Conservation (phyloP, 495 filamentous ascomycete species). For the Sabuloglossum arenarium region DNA sequence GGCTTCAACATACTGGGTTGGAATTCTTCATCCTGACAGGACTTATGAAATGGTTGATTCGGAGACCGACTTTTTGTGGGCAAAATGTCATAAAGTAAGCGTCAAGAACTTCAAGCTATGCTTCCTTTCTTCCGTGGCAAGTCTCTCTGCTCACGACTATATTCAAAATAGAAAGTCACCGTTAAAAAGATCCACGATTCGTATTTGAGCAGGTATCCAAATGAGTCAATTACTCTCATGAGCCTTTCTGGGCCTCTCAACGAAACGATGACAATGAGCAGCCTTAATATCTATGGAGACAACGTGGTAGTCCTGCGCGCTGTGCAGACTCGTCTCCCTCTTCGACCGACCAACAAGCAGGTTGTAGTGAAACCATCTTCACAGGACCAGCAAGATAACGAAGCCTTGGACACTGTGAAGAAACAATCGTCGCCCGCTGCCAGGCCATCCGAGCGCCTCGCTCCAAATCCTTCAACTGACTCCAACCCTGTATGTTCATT, state of each 20-base stretch:
- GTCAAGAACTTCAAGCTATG: not conserved
- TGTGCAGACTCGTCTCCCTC: constrained; percentile 6
- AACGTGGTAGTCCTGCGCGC: constrained; percentile 16
- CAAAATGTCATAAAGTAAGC: constrained; percentile 17
- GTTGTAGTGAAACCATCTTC: not conserved
- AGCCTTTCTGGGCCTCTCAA: constrained; percentile 9
- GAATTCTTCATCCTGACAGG: not conserved
- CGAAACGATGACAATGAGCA: no score
- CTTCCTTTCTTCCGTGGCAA: not conserved
- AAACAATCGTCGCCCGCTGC: not conserved
- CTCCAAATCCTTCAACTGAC: no score
- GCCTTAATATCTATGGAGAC: constrained; percentile 13
- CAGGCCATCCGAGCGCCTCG: not conserved
- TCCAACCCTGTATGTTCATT: no score
- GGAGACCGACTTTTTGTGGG: constrained; percentile 17
- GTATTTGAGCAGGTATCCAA: constrained; percentile 10
- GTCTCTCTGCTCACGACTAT: not conserved
- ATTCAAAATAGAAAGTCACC: constrained; percentile 16
- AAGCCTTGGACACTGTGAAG: not conserved
- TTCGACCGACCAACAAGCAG: constrained; percentile 5
- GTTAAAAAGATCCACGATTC: constrained; percentile 11
- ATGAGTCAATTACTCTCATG: constrained; percentile 6
- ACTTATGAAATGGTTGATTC: not conserved
- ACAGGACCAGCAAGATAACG: not conserved
- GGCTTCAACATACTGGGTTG: not conserved